Base-by-base conservation (phyloP, 2,329 filamentous ascomycete species). In the Exophiala spinifera region DNA sequence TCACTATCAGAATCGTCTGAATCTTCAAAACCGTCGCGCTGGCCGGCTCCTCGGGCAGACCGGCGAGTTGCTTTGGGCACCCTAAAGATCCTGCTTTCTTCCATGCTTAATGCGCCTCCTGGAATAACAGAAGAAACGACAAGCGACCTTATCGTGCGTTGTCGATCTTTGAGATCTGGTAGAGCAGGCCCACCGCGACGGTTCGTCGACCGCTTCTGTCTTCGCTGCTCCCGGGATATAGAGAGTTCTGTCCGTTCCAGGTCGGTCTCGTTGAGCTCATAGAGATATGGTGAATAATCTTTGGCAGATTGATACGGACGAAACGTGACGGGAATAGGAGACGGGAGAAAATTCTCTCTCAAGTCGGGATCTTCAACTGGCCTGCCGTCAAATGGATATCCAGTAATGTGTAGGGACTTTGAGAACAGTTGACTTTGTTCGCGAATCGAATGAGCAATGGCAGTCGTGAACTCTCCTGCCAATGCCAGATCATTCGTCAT, bases 391-490 rank as follows among this genome's bases (percentile, higher is more conserved):
- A 99, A 99, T 21, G 91, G 87, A 74, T 99, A 91, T 2, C 91
- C 91, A 49, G 95, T 84, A 65, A 94, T 89, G 73, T 96, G 97
- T 56, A 99, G 76, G 66, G 91, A 95, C 69, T 90, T 88, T 4
- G 91, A 95, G 70, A 96, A 99, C 25, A 97, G 81, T 69, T 99
- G 94, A 37, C 87, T 85, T 72, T 99, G 94, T 72, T 99, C 94
- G 59, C 94, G 87, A 66, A 99, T 99, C 57, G 90, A 96, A 73
- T 99, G 94, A 11, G 94, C 94, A 69, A 99, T 97, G 6, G 94
- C 92, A 0, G 94, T 99, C 2, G 90, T 91, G 66, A 99, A 99
- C 70, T 99, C 94, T 60, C 94, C 94, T 1, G 89, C 90, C 15
- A 99, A 80, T 3, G 91, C 91, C 21, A 99, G 79, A 66, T 99